Conservation (phyloP, 2,329 filamentous ascomycete species). For the Fusarium coffeatum region DNA sequence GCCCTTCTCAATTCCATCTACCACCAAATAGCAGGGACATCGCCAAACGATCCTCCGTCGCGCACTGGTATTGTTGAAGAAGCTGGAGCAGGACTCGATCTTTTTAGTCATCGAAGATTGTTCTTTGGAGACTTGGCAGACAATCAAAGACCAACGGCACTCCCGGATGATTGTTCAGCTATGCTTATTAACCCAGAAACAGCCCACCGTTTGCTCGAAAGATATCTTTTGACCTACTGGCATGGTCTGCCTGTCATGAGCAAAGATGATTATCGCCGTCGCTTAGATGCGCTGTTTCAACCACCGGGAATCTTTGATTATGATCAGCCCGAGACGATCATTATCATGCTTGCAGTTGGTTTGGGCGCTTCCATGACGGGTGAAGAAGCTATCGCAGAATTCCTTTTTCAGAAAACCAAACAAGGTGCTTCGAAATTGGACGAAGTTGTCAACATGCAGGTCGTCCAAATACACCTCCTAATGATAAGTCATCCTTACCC, state of each 20-base stretch:
- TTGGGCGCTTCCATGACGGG: conserved; percentile 53
- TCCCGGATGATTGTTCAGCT: conserved; percentile 41
- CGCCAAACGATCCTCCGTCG: conserved; percentile 35
- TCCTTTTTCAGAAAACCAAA: conserved; percentile 58
- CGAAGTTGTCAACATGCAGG: conserved; percentile 58
- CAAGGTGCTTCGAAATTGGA: conserved; percentile 52
- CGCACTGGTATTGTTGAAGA: conserved; percentile 47
- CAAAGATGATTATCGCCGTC: conserved; percentile 50
- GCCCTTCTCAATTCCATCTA: conserved; percentile 53
- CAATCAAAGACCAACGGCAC: conserved; percentile 44
- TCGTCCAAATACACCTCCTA: conserved; percentile 56
- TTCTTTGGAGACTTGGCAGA: conserved; percentile 54
- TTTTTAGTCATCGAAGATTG: conserved; percentile 47
- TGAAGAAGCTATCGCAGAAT: conserved; percentile 54
- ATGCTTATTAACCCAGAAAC: conserved; percentile 55
- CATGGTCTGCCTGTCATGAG: conserved; percentile 52
- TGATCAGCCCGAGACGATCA: conserved; percentile 52
- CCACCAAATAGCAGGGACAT: conserved; percentile 49
- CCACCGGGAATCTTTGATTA: conserved; percentile 47
- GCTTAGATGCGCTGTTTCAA: conserved; percentile 52
- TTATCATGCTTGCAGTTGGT: conserved; percentile 53
- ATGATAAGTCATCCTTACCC: conserved; percentile 54
- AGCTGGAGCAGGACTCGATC: conserved; percentile 48
- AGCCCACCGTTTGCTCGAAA: conserved; percentile 53
- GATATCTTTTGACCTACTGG: conserved; percentile 57